Percentiles rank a stretch among this genome's conserved stretches.
These are phyloP conservation scores for Tetrapyrgos nigripes DNA, from an alignment of 1,284 basidiomycete species.

Conservation along the genomic window DNA sequence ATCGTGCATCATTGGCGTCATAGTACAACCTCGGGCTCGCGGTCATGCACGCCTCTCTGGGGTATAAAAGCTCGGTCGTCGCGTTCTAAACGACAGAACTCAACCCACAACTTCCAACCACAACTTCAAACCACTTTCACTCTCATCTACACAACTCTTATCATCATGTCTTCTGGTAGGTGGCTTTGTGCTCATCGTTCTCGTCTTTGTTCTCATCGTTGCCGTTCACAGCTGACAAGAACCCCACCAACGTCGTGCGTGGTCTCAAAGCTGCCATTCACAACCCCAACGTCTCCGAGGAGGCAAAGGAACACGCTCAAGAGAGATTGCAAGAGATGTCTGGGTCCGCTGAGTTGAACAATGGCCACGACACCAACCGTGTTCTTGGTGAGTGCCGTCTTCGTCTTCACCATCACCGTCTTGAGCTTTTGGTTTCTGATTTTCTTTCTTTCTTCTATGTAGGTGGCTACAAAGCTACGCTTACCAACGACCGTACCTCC, in stretches of 20 bases:
- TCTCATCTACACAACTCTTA: neutral
- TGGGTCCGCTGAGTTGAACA: constrained; percentile 22
- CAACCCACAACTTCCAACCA: neutral
- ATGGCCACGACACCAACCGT: constrained; percentile 14
- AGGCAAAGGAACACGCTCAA: constrained; percentile 54
- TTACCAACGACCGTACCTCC: constrained; percentile 51
- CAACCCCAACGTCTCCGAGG: constrained; percentile 58
- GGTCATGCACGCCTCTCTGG: neutral
- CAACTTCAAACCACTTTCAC: neutral
- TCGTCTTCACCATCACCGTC: no score
- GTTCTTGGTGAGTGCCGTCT: constrained; percentile 27
- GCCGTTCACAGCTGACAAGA: constrained; percentile 7
- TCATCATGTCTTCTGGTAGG: constrained; percentile 9
- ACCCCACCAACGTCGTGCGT: constrained; percentile 43
- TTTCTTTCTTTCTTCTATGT: neutral
- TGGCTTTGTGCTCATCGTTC: neutral
- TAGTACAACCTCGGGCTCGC: neutral
- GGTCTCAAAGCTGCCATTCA: constrained; percentile 62
- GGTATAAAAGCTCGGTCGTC: neutral
- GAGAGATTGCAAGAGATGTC: constrained; percentile 50
- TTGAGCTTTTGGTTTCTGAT: no score
- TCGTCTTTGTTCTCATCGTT: neutral
- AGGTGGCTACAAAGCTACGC: constrained; percentile 60
- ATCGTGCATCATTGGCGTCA: neutral
- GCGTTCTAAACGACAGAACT: neutral